Conservation (phyloP, 441 rosid genomes). For the Adansonia grandidieri region DNA sequence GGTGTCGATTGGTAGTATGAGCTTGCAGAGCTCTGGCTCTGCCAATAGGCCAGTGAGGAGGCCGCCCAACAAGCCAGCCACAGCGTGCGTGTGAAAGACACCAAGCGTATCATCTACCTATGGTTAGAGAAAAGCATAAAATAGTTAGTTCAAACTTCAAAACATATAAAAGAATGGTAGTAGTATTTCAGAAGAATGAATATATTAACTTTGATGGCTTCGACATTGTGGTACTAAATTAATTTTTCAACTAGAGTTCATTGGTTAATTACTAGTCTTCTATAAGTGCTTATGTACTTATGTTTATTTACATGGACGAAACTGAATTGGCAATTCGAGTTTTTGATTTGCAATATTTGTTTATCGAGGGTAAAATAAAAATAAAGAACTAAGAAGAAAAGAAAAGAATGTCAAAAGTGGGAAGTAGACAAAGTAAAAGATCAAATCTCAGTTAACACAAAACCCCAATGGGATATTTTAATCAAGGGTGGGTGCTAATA, state of each 20-base stretch:
- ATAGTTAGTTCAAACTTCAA: neutral
- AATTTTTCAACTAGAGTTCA: too few species aligned
- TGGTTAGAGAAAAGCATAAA: neutral
- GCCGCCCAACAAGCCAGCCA: constrained; percentile 76
- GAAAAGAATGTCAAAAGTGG: neutral
- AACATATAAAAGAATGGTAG: neutral
- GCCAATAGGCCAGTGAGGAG: constrained; percentile 76
- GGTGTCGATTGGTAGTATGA: constrained; percentile 45
- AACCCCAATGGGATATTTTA: neutral
- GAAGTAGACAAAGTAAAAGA: neutral
- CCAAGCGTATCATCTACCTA: constrained; percentile 86
- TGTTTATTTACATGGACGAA: neutral
- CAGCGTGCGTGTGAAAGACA: constrained; percentile 89
- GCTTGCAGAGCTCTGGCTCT: constrained; percentile 63
- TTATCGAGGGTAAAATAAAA: too few species aligned
- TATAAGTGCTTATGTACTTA: too few species aligned
- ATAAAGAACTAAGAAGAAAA: too few species aligned
- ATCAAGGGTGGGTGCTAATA: neutral
- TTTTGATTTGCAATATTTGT: neutral
- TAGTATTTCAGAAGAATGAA: too few species aligned
- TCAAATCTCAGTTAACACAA: neutral
- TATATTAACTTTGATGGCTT: too few species aligned
- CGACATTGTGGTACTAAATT: too few species aligned
- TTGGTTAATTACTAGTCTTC: too few species aligned
- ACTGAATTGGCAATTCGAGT: neutral